Evolutionary conservation across 768 basidiomycete species (phyloP).

Genomic region (Ramaria rubella): DNA sequence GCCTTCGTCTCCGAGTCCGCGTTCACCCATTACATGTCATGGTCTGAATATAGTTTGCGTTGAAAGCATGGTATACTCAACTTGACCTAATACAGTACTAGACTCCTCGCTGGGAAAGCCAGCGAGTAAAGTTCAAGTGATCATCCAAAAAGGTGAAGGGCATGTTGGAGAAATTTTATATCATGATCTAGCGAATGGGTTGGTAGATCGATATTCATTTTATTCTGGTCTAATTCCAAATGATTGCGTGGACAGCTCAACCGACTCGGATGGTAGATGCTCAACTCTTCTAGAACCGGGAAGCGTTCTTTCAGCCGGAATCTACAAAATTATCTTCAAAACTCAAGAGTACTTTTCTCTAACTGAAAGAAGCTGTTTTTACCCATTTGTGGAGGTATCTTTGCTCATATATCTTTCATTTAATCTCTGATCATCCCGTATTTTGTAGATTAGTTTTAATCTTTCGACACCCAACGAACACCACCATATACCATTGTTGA

Average conservation of each 20-base stretch:
- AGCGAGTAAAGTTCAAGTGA: slow-evolving; percentile 59
- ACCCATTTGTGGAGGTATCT: slow-evolving; percentile 84
- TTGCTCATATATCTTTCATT: neutral
- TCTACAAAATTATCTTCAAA: slow-evolving; percentile 83
- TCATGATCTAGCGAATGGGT: slow-evolving; percentile 56
- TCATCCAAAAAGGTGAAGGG: slow-evolving; percentile 44
- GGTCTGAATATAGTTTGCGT: slow-evolving; percentile 37
- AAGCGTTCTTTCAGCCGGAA: slow-evolving; percentile 46
- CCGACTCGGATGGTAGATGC: slow-evolving; percentile 81
- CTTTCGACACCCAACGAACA: slow-evolving; percentile 71
- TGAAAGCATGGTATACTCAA: neutral
- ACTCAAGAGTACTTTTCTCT: slow-evolving; percentile 75
- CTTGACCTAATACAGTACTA: slow-evolving; percentile 48
- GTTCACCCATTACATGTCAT: slow-evolving; percentile 87
- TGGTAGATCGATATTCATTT: slow-evolving; percentile 12
- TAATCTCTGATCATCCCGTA: no score
- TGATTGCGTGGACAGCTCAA: slow-evolving; percentile 40
- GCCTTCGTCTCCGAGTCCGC: neutral
- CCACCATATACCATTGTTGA: slow-evolving; percentile 85
- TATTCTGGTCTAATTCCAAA: slow-evolving; percentile 11
- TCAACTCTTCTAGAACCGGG: slow-evolving; percentile 58
- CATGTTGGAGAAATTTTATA: slow-evolving; percentile 40
- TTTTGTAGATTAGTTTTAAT: slow-evolving; percentile 67
- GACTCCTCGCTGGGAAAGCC: slow-evolving; percentile 82
- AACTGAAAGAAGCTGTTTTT: slow-evolving; percentile 63